phyloP scores from a whole-genome alignment of 139 green algal genomes.

The Tetradesmus lagerheimii region DNA sequence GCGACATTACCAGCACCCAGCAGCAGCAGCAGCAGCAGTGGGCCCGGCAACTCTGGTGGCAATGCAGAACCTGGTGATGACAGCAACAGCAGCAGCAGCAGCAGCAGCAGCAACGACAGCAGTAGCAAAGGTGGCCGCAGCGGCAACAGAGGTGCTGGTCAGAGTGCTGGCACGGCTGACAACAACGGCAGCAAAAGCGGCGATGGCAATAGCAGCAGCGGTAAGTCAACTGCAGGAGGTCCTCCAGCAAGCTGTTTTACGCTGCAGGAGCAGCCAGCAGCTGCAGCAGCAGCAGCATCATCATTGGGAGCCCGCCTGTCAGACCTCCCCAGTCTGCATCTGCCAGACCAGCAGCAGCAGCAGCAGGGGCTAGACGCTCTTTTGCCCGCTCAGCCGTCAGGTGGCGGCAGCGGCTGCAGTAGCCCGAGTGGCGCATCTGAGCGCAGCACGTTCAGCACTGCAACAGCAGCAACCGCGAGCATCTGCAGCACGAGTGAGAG shows the following conservation, averaged over 20 bases:
- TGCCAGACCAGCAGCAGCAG: conserved; percentile 25
- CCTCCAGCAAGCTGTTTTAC: background rate
- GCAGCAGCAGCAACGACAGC: background rate
- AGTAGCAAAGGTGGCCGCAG: background rate
- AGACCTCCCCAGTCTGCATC: background rate
- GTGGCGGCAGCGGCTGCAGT: conserved; percentile 1
- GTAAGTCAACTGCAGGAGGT: background rate
- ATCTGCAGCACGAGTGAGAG: conserved; percentile 10
- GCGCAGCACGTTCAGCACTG: background rate
- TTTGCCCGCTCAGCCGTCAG: background rate
- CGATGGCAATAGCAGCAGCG: background rate
- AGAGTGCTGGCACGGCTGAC: background rate
- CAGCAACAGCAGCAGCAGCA: background rate
- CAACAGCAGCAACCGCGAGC: conserved; percentile 19
- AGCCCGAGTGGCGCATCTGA: conserved; percentile 34
- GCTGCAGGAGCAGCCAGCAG: background rate
- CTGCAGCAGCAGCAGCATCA: background rate
- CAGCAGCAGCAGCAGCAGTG: background rate
- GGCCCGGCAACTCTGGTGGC: background rate
- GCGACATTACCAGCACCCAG: background rate
- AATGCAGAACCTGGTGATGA: background rate
- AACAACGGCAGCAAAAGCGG: background rate
- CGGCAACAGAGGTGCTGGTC: background rate
- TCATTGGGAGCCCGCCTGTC: background rate
- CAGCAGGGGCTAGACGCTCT: background rate